Evolutionary conservation across 495 filamentous ascomycete genomes (phyloP).

Genomic region (Aspergillus wentii): DNA sequence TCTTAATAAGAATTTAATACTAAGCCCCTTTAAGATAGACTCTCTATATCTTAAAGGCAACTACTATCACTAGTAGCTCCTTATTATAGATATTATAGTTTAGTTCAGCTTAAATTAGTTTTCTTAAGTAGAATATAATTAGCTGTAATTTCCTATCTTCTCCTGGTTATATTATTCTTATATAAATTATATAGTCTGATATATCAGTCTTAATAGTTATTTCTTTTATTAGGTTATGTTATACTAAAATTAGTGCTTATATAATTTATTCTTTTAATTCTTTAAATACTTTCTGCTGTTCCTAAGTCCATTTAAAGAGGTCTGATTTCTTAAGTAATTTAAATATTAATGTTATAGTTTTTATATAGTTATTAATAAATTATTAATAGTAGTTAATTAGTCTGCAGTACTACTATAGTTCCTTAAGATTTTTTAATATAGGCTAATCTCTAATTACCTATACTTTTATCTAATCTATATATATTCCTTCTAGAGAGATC

Average conservation of each 20-base stretch:
- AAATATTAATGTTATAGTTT: neutral
- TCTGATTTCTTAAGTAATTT: constrained; percentile 7
- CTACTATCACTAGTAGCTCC: constrained; percentile 2
- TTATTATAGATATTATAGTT: constrained; percentile 1
- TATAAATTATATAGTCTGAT: no score
- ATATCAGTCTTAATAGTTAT: neutral
- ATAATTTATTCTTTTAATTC: constrained; percentile 8
- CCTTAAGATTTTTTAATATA: constrained; percentile 4
- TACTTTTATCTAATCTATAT: constrained; percentile 9
- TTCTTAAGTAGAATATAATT: neutral
- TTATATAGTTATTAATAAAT: constrained; percentile 6
- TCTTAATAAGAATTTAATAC: constrained; percentile 8
- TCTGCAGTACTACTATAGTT: constrained; percentile 8
- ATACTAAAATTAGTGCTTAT: no score
- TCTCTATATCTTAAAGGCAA: constrained; percentile 1
- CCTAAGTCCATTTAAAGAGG: constrained; percentile 3
- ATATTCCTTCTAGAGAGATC: constrained; percentile 3
- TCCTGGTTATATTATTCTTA: neutral
- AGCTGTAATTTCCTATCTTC: neutral
- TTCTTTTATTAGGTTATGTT: no score
- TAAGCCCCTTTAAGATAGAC: constrained; percentile 4
- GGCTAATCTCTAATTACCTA: constrained; percentile 2
- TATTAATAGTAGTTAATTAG: constrained; percentile 10
- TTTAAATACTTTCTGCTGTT: constrained; percentile 3
- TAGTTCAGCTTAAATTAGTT: neutral